Base-by-base conservation (phyloP, 371 early-diverging fungal genomes). In the Blakeslea trispora region DNA sequence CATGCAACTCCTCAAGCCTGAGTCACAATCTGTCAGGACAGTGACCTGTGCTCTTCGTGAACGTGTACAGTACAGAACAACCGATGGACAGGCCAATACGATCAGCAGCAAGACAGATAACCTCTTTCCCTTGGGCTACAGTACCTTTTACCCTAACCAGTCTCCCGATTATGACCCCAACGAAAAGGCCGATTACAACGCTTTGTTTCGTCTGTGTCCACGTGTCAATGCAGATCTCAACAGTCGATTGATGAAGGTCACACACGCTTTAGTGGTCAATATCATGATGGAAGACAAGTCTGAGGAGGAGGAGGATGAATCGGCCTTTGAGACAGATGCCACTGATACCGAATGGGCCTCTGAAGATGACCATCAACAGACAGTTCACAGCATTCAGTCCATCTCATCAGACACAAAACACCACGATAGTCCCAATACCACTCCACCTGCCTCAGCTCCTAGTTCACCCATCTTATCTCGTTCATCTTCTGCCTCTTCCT, bases 41-140 rank as follows among this genome's bases (percentile, higher is more conserved):
- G 73, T 78, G 14, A 71, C 78, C n/a, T 74, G 71, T 64, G 78
- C 71, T 3, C 45, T 78, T 6, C 63, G 71, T 22, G 78, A 78
- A 56, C 62, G 61, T 28, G 56, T 75, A n/a, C 71, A 72, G 8
- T 78, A 78, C 41, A 56, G 75, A n/a, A 78, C 75, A 1, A 63
- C 68, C 3, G 68, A 67, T 44, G 45, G 58, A 7, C 22, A 61
- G 24, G 61, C 62, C 22, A 57, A 57, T 31, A 66, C 66, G 0
- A 17, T 66, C 11, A 39, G 61, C 13, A 58, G 58, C 43, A 69
- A 69, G 45, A 58, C 65, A 5, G 69, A 69, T n/a, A 58, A 64
- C 40, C 51, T 54, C 2, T 63, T 59, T 11, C 70, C 70, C 18
- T 48, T 69, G 13, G 70, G 70, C 5, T 55, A 61, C 45, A 66